A percentile compares a stretch with the other conserved stretches of the same genome.
phyloP scores from a whole-genome alignment of 257 asterid genomes.

The Galeopsis tetrahit region DNA sequence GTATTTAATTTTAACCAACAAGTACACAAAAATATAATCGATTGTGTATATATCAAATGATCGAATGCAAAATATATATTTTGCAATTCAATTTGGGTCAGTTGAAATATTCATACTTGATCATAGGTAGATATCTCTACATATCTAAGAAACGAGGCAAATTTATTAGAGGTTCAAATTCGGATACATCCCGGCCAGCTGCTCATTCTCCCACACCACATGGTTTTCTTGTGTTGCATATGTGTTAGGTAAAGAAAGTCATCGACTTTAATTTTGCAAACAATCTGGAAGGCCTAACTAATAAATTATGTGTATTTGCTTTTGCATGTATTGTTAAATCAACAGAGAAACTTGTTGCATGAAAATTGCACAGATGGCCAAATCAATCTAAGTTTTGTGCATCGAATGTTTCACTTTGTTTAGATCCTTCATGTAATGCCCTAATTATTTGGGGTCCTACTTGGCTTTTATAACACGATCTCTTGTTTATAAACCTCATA shows the following conservation, averaged over 20 bases:
- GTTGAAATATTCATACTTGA: too few relatives aligned
- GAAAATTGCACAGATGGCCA: constrained; percentile 29
- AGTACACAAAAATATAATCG: too few relatives aligned
- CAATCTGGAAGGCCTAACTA: neutral
- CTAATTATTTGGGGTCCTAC: constrained; percentile 35
- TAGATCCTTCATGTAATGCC: constrained; percentile 9
- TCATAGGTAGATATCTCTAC: too few relatives aligned
- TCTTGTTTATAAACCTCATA: constrained; percentile 24
- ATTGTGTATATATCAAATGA: too few relatives aligned
- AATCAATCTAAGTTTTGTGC: neutral
- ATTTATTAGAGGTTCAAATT: neutral
- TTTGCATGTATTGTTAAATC: constrained; percentile 41
- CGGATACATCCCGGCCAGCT: neutral
- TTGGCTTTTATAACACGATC: neutral
- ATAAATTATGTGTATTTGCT: constrained; percentile 9
- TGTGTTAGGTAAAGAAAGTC: neutral
- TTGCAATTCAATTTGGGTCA: too few relatives aligned
- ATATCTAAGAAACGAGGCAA: neutral
- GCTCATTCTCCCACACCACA: constrained; percentile 1
- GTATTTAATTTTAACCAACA: too few relatives aligned
- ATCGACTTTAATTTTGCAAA: constrained; percentile 1
- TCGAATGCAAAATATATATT: too few relatives aligned
- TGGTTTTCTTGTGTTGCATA: constrained; percentile 1
- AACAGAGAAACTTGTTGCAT: constrained; percentile 27
- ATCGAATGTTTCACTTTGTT: constrained; percentile 24